A percentile compares a stretch with the other conserved stretches of the same genome.
Evolutionary conservation across 768 basidiomycete genomes (phyloP).

Genomic region (Hortiboletus flavorubellus): DNA sequence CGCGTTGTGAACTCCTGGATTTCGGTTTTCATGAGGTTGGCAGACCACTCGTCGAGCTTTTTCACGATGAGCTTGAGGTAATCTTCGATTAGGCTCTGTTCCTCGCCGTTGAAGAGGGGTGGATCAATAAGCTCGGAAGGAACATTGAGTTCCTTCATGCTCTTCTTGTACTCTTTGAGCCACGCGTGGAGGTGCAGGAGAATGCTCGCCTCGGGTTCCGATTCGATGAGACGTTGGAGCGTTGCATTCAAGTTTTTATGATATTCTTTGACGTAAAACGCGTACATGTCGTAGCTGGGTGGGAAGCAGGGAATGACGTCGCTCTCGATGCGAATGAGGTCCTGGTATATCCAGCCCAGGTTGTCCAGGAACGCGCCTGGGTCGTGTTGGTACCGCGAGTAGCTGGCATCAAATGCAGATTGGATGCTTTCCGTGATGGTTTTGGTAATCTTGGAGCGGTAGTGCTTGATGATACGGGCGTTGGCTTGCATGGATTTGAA

Average conservation of each 20-base stretch:
- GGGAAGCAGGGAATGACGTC: slow-evolving; percentile 92
- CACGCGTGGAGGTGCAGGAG: slow-evolving; percentile 86
- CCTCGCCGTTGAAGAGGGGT: slow-evolving; percentile 91
- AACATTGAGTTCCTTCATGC: slow-evolving; percentile 91
- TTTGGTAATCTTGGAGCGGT: slow-evolving; percentile 84
- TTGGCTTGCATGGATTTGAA: slow-evolving; percentile 93
- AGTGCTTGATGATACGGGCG: slow-evolving; percentile 91
- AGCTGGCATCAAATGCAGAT: slow-evolving; percentile 65
- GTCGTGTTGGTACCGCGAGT: slow-evolving; percentile 56
- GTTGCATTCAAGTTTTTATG: slow-evolving; percentile 80
- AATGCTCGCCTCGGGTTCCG: slow-evolving; percentile 84
- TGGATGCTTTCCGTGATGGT: slow-evolving; percentile 76
- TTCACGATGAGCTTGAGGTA: slow-evolving; percentile 90
- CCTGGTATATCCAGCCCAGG: slow-evolving; percentile 90
- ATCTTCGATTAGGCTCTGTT: slow-evolving; percentile 90
- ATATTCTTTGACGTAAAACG: slow-evolving; percentile 81
- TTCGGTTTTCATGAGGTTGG: slow-evolving; percentile 91
- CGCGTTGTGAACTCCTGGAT: slow-evolving; percentile 79
- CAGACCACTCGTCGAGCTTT: slow-evolving; percentile 96
- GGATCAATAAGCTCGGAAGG: slow-evolving; percentile 81
- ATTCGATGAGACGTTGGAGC: slow-evolving; percentile 63
- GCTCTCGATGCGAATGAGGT: slow-evolving; percentile 88
- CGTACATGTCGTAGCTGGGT: slow-evolving; percentile 84
- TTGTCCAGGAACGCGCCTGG: slow-evolving; percentile 72
- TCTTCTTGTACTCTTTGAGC: slow-evolving; percentile 93